Percentiles rank a stretch among this genome's conserved stretches.
Conservation (phyloP, 2,329 filamentous ascomycete genomes). For the Paracoccidioides lutzii region DNA sequence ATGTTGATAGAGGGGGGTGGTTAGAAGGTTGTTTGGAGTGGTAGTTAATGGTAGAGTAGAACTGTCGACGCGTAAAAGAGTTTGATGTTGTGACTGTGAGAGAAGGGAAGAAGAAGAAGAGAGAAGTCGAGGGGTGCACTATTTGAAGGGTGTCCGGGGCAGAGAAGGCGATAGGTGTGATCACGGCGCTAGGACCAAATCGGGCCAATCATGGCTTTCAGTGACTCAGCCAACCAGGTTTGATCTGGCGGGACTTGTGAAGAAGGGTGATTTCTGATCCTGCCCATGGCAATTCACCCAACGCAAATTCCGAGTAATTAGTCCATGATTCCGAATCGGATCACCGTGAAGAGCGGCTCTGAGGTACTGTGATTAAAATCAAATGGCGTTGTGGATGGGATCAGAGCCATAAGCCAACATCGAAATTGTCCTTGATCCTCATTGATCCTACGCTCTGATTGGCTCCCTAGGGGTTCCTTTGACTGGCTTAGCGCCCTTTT, state of each 20-base stretch:
- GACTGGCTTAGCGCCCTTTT: constrained; percentile 22
- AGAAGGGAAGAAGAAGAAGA: constrained; percentile 13
- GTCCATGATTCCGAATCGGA: background rate
- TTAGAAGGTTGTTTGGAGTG: constrained; percentile 7
- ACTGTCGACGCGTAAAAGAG: constrained; percentile 1
- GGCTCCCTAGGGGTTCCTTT: constrained; percentile 14
- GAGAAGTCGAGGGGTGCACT: constrained; percentile 21
- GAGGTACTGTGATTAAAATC: background rate
- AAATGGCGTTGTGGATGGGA: constrained; percentile 19
- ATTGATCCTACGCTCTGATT: constrained; percentile 29
- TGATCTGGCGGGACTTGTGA: constrained; percentile 5
- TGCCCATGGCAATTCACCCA: constrained; percentile 9
- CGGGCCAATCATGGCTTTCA: constrained; percentile 5
- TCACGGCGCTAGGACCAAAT: constrained; percentile 22
- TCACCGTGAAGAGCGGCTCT: background rate
- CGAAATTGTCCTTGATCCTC: constrained; percentile 16
- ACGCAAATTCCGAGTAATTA: background rate
- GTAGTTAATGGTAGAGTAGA: background rate
- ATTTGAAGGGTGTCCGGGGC: constrained; percentile 26
- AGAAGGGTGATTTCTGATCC: constrained; percentile 1
- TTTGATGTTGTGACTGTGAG: constrained; percentile 8
- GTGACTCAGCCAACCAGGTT: constrained; percentile 23
- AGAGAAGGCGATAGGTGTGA: constrained; percentile 19
- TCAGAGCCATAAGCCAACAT: constrained; percentile 16
- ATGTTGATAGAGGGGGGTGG: constrained; percentile 34